phyloP scores from a whole-genome alignment of 2,329 filamentous ascomycete genomes.

The Grosmannia huntii region DNA sequence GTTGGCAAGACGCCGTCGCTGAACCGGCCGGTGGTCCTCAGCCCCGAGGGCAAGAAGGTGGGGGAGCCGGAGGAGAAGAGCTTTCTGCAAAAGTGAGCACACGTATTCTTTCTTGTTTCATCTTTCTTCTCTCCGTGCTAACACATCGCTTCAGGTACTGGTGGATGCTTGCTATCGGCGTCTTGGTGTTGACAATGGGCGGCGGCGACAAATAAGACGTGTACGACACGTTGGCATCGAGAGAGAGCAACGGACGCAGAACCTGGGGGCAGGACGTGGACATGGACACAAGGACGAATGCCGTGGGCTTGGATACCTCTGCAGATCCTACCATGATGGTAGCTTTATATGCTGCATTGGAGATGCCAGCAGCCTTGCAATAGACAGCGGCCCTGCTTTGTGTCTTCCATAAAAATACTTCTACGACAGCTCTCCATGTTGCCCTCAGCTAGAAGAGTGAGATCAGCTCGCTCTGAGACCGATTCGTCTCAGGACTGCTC shows the following conservation, averaged over 20 bases:
- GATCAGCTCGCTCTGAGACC: too few species aligned
- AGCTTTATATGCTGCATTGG: too few species aligned
- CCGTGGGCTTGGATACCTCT: too few species aligned
- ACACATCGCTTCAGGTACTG: conserved; percentile 40
- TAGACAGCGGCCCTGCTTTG: too few species aligned
- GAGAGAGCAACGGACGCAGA: background rate
- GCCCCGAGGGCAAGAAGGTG: conserved; percentile 45
- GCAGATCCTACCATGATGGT: too few species aligned
- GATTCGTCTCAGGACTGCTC: background rate
- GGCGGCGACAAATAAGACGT: background rate
- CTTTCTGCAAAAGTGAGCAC: conserved; percentile 51
- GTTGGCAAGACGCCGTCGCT: conserved; percentile 44
- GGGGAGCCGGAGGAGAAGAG: conserved; percentile 44
- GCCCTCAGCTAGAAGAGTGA: too few species aligned
- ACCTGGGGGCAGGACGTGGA: background rate
- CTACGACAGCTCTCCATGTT: background rate
- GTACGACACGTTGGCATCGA: background rate
- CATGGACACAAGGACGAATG: background rate
- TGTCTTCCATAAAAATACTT: background rate
- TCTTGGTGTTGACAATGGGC: conserved; percentile 25
- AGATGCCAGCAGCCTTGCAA: too few species aligned
- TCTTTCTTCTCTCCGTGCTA: background rate
- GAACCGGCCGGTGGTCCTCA: conserved; percentile 51
- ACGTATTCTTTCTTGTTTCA: background rate
- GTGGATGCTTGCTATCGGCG: conserved; percentile 46